Evolutionary conservation across 768 basidiomycete species (phyloP).

Genomic region (Fomitopsis serialis): DNA sequence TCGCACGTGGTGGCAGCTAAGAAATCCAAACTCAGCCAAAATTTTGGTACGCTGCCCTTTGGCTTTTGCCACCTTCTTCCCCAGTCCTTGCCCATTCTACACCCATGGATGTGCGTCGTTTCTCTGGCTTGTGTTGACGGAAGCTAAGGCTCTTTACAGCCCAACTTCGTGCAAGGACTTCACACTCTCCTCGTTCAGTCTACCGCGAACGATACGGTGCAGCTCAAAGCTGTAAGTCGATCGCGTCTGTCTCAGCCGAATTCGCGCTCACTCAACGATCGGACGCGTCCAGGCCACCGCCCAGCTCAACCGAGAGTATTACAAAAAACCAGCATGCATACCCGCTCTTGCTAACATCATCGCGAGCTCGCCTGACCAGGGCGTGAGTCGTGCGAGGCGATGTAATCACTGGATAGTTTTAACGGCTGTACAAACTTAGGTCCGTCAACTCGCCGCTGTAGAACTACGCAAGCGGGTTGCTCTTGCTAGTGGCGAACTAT

Average conservation of each 20-base stretch:
- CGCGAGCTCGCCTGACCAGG: slow-evolving; percentile 75
- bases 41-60: slow-evolving; percentile 13
- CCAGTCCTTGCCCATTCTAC: background rate
- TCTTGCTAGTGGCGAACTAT: slow-evolving; percentile 75
- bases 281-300: slow-evolving; percentile 70
- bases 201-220: slow-evolving; percentile 80
- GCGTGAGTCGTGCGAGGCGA: slow-evolving; percentile 47
- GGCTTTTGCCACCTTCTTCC: background rate
- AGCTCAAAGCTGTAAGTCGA: slow-evolving; percentile 79
- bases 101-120: slow-evolving; percentile 10
- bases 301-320: slow-evolving; percentile 86
- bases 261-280: slow-evolving; percentile 3
- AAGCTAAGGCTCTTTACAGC: slow-evolving; percentile 31
- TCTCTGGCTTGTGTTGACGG: background rate
- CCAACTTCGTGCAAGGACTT: slow-evolving; percentile 71
- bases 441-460: slow-evolving; percentile 94
- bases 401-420: background rate
- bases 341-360: slow-evolving; percentile 85
- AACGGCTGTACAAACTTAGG: slow-evolving; percentile 37
- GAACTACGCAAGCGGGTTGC: slow-evolving; percentile 91
- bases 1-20: background rate
- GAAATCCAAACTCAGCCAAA: slow-evolving; percentile 18
- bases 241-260: slow-evolving; percentile 5
- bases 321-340: slow-evolving; percentile 88
- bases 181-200: slow-evolving; percentile 84